A percentile compares a stretch with the other conserved stretches of the same genome.
Conservation (phyloP, 345 rosid genomes). For the Mercurialis annua region DNA sequence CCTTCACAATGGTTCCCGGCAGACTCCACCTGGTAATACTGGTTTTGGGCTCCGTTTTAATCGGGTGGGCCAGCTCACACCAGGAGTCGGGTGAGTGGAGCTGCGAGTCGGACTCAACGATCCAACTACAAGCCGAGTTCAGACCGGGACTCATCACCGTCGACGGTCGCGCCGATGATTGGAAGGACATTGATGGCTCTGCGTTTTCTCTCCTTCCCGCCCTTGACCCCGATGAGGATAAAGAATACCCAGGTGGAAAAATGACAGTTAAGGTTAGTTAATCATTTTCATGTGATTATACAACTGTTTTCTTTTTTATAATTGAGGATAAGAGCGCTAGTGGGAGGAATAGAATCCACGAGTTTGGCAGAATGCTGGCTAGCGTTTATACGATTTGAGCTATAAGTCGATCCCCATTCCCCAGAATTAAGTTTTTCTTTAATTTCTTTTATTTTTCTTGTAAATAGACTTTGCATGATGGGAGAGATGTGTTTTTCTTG, state of each 20-base stretch:
- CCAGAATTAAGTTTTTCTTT: background rate
- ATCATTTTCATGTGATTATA: background rate
- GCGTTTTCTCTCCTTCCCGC: constrained; percentile 86
- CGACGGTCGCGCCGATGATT: constrained; percentile 86
- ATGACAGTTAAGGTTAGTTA: constrained; percentile 82
- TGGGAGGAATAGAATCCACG: no score
- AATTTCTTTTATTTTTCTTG: constrained; percentile 6
- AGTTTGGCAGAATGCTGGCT: no score
- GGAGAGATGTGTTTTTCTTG: constrained; percentile 71
- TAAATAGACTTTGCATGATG: constrained; percentile 93
- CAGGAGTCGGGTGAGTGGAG: constrained; percentile 87
- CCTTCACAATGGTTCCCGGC: constrained; percentile 16
- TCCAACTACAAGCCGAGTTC: constrained; percentile 61
- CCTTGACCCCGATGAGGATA: constrained; percentile 82
- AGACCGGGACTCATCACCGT: constrained; percentile 74
- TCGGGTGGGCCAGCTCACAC: constrained; percentile 48
- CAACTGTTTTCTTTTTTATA: background rate
- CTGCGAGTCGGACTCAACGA: constrained; percentile 65
- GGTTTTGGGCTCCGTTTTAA: constrained; percentile 21
- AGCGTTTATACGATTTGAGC: no score
- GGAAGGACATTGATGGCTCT: constrained; percentile 69
- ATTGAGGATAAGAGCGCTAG: background rate
- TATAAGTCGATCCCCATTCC: background rate
- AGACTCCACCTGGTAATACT: constrained; percentile 14
- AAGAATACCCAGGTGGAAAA: constrained; percentile 64